Conservation (phyloP, 441 rosid species). For the Daphne laureola region DNA sequence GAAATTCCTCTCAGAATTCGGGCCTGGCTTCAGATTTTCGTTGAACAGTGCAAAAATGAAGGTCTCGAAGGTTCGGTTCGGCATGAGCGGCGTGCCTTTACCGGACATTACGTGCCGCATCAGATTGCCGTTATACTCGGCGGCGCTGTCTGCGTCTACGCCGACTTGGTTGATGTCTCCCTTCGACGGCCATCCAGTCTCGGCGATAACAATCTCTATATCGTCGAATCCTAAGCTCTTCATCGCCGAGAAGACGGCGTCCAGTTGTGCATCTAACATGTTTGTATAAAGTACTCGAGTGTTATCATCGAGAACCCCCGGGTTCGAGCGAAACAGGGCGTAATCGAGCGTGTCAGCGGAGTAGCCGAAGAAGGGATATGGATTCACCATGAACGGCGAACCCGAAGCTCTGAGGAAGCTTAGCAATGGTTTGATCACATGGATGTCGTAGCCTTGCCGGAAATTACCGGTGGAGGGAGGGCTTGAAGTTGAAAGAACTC, state of each 20-base stretch:
- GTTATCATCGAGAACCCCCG: conserved; percentile 43
- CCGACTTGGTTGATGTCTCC: conserved; percentile 57
- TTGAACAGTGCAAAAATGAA: conserved; percentile 78
- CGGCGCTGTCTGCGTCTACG: conserved; percentile 41
- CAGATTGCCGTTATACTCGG: conserved; percentile 53
- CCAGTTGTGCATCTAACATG: conserved; percentile 82
- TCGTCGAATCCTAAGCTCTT: conserved; percentile 51
- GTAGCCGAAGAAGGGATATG: conserved; percentile 78
- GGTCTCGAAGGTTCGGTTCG: conserved; percentile 69
- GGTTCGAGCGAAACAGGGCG: conserved; percentile 60
- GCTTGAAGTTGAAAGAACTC: conserved; percentile 46
- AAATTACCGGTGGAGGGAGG: conserved; percentile 76
- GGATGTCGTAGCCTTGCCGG: conserved; percentile 46
- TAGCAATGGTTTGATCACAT: conserved; percentile 61
- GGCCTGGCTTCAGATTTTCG: conserved; percentile 72
- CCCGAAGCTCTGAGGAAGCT: conserved; percentile 48
- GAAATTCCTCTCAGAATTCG: conserved; percentile 59
- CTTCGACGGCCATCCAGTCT: conserved; percentile 82
- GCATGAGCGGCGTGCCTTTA: conserved; percentile 75
- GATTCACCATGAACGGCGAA: conserved; percentile 77
- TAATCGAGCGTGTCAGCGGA: conserved; percentile 54
- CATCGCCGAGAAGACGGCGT: conserved; percentile 71
- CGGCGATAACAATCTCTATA: conserved; percentile 67
- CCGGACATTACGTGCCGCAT: conserved; percentile 52
- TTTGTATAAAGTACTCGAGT: conserved; percentile 50